phyloP scores from a whole-genome alignment of 306 rosid species.

The Gillenia trifoliata region DNA sequence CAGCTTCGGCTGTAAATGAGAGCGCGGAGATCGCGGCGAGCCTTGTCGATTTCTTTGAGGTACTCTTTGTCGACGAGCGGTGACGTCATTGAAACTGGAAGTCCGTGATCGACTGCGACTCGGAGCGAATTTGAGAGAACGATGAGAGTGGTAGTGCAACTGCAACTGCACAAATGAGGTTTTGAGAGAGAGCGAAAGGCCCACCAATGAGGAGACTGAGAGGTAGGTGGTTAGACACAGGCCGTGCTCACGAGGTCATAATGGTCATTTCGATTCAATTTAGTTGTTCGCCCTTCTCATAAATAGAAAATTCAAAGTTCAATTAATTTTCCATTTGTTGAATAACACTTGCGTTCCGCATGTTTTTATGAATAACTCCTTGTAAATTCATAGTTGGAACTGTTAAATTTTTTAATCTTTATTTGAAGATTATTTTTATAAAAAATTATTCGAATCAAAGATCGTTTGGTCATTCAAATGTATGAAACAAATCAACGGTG shows the following conservation, averaged over 20 bases:
- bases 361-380: too few species aligned
- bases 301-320: too few species aligned
- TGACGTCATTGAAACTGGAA: slow-evolving; percentile 46
- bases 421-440: too few species aligned
- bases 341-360: too few species aligned
- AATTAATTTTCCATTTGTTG: too few species aligned
- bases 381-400: too few species aligned
- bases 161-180: neutral
- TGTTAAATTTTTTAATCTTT: too few species aligned
- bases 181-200: neutral
- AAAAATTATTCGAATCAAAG: too few species aligned
- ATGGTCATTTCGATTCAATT: neutral
- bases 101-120: neutral
- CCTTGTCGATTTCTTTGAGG: slow-evolving; percentile 67
- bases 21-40: slow-evolving; percentile 90
- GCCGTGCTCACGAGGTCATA: neutral
- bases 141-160: neutral
- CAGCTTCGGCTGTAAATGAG: slow-evolving; percentile 78
- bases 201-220: neutral
- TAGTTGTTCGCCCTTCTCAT: too few species aligned
- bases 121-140: neutral
- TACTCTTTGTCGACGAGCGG: slow-evolving; percentile 68
- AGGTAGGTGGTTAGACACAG: neutral
- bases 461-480: too few species aligned
- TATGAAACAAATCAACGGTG: too few species aligned